Evolutionary conservation across 2,329 filamentous ascomycete species (phyloP).

Genomic region (Ophiosphaerella korrae): DNA sequence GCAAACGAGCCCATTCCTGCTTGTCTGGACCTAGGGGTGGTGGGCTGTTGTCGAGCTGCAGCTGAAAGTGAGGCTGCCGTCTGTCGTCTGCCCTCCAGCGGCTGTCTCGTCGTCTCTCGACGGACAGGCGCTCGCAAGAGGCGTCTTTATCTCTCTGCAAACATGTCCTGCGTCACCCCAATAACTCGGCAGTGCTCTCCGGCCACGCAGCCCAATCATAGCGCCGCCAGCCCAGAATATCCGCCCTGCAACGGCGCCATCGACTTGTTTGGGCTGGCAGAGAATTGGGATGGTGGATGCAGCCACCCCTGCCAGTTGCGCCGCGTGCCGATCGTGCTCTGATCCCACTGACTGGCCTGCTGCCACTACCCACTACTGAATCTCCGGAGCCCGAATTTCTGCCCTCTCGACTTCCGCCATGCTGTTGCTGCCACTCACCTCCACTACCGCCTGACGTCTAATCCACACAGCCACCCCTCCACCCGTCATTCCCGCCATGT

Average conservation of each 20-base stretch:
- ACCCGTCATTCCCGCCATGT: constrained; percentile 21
- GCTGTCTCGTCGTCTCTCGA: background rate
- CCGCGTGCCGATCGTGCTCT: constrained; percentile 31
- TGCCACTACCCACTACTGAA: background rate
- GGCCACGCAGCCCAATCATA: constrained; percentile 4
- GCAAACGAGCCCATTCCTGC: too few relatives aligned
- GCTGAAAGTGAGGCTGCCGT: background rate
- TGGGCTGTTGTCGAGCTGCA: too few relatives aligned
- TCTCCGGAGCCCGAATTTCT: constrained; percentile 19
- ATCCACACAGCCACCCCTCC: constrained; percentile 5
- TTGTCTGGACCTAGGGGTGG: too few relatives aligned
- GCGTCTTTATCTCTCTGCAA: constrained; percentile 12
- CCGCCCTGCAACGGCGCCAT: constrained; percentile 1
- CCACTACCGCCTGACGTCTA: constrained; percentile 1
- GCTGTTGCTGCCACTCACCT: constrained; percentile 3
- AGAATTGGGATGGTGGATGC: background rate
- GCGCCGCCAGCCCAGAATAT: too few relatives aligned
- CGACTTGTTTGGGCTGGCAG: constrained; percentile 6
- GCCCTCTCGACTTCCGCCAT: constrained; percentile 10
- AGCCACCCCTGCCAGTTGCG: background rate
- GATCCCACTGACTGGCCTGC: constrained; percentile 20
- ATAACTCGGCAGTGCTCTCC: too few relatives aligned
- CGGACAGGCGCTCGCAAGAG: constrained; percentile 11
- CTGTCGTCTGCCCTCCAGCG: background rate
- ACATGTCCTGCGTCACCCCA: constrained; percentile 5